A percentile compares a stretch with the other conserved stretches of the same genome.
Conservation (phyloP, 495 filamentous ascomycete genomes). For the Annulohypoxylon moriforme region DNA sequence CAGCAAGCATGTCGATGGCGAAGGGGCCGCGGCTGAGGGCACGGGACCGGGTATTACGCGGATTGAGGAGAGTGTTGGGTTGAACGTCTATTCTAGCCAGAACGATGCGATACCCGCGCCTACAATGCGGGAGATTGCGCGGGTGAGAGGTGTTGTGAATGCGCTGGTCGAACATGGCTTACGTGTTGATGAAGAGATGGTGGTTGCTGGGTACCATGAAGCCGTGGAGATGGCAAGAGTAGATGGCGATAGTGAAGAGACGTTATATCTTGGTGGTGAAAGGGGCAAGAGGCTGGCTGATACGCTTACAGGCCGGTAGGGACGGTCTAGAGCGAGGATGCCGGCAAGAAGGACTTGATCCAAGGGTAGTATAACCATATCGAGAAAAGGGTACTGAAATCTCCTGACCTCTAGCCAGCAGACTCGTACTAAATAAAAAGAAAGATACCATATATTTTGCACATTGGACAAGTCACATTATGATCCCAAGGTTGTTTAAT, state of each 20-base stretch:
- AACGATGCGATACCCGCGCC: constrained; percentile 81
- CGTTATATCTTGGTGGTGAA: constrained; percentile 77
- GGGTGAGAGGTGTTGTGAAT: constrained; percentile 80
- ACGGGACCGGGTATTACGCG: constrained; percentile 70
- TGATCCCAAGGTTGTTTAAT: too few species aligned
- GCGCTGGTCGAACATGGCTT: constrained; percentile 83
- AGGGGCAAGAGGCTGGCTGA: constrained; percentile 73
- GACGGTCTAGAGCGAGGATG: background rate
- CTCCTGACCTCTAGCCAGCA: background rate
- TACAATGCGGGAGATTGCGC: constrained; percentile 87
- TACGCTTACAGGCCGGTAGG: constrained; percentile 60
- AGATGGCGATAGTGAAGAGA: constrained; percentile 59
- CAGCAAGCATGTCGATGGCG: constrained; percentile 74
- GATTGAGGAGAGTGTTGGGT: constrained; percentile 80
- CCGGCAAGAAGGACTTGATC: background rate
- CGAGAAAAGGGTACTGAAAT: background rate
- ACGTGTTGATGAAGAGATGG: constrained; percentile 91
- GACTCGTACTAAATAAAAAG: background rate
- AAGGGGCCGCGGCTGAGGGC: constrained; percentile 53
- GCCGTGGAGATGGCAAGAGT: constrained; percentile 77
- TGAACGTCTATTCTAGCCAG: constrained; percentile 84
- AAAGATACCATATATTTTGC: background rate
- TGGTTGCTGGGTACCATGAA: constrained; percentile 83
- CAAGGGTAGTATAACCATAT: too few species aligned
- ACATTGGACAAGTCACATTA: background rate